Conservation (phyloP, 768 basidiomycete genomes). For the Leucogyrophana mollusca region DNA sequence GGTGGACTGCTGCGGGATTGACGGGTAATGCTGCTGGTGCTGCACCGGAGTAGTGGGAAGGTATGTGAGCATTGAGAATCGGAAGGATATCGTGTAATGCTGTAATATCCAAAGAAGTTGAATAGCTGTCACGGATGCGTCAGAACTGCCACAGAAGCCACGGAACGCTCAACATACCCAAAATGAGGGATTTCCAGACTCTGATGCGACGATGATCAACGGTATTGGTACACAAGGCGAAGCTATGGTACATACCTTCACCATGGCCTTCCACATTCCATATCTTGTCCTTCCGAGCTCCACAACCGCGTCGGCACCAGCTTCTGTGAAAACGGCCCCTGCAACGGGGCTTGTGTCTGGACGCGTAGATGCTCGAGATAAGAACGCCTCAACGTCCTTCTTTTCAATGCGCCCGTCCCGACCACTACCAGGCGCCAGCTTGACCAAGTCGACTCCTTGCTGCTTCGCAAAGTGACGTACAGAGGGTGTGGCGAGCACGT, state of each 20-base stretch:
- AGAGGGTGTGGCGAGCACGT: constrained; percentile 71
- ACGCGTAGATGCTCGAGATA: constrained; percentile 26
- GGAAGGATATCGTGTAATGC: constrained; percentile 63
- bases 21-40: constrained; percentile 29
- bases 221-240: constrained; percentile 23
- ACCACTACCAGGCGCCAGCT: constrained; percentile 66
- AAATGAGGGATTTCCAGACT: constrained; percentile 87
- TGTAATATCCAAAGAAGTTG: constrained; percentile 75
- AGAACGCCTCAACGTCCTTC: constrained; percentile 65
- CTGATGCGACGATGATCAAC: constrained; percentile 35
- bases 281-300: constrained; percentile 76
- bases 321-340: background rate
- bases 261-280: constrained; percentile 92
- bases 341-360: background rate
- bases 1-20: constrained; percentile 39
- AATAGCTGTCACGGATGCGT: constrained; percentile 47
- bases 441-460: constrained; percentile 56
- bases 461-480: constrained; percentile 76
- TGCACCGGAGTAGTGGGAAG: constrained; percentile 39
- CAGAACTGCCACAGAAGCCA: background rate
- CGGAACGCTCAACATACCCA: constrained; percentile 46
- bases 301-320: constrained; percentile 51
- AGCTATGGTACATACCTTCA: constrained; percentile 54
- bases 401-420: constrained; percentile 75
- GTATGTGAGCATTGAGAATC: constrained; percentile 66